Base-by-base conservation (phyloP, 352 stramenopile genomes). In the Pythium folliculosum region DNA sequence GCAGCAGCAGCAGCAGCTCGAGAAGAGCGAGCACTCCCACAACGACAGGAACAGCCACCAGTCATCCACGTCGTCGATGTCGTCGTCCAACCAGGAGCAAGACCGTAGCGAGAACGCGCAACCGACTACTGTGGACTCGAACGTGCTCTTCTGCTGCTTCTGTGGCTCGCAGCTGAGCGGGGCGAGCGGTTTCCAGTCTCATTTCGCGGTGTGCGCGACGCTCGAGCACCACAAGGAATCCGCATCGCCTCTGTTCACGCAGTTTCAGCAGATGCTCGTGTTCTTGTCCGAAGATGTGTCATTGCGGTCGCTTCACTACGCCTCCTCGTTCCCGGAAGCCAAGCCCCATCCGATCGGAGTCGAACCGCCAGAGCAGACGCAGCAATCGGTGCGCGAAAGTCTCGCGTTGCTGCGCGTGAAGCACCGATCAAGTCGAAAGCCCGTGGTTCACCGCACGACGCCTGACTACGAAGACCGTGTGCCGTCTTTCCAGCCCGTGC, bases 81-180 rank as follows among this genome's bases (percentile, higher is more conserved):
- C 66, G 5, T 65, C 66, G 13, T 65, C 59, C 14, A 48, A 60
- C 12, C 59, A 63, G 32, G 40, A 35, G 2, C 38, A 50, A 9
- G 49, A 66, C 25, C 48, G 16, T 38, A 32, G 12, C 49, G 35
- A 5, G 13, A 30, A 9, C n/a, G 35, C 17, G 9, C 17, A 9
- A 23, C 43, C n/a, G n/a, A 37, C 13, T 13, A 19, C 49, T 16
- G 10, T 16, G 13, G 8, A 16, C 16, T 49, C 59, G 78, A 52
- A 69, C 67, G 13, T 78, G 70, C 71, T 95, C 47, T 94, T 85
- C 67, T 95, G 87, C 66, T 88, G 75, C 22, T 94, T 95, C 56
- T 95, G 87, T 55, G 84, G 87, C 17, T 67, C 71, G 16, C 63
- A 78, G 53, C 65, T 86, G 57, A 60, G 65, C n/a, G 66, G 74